These are phyloP conservation scores for Kodamaea suecica DNA, from an alignment of 1,139 yeast species.

Conservation along the genomic window DNA sequence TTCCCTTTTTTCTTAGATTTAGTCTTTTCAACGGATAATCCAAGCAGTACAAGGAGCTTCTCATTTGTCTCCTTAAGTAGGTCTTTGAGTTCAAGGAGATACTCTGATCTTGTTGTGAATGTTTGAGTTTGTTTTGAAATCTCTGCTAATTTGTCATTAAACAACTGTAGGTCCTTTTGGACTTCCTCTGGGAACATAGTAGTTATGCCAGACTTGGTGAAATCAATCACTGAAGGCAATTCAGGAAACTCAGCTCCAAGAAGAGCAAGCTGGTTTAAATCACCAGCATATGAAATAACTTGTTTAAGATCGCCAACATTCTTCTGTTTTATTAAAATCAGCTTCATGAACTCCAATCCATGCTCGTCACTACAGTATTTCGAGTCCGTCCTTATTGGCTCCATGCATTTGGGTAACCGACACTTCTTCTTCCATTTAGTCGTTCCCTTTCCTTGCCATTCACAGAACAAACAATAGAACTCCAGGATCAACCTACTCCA, in stretches of 20 bases:
- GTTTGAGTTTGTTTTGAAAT: conserved; percentile 19
- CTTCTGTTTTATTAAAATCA: conserved; percentile 9
- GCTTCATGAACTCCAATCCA: conserved; percentile 55
- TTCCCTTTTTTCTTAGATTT: conserved; percentile 24
- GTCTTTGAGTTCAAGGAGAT: conserved; percentile 34
- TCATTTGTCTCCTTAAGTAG: conserved; percentile 39
- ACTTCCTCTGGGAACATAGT: conserved; percentile 32
- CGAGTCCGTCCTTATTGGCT: conserved; percentile 52
- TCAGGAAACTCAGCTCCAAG: conserved; percentile 42
- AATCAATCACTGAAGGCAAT: conserved; percentile 30
- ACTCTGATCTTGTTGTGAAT: conserved; percentile 18
- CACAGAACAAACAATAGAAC: conserved; percentile 76
- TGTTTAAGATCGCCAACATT: conserved; percentile 13
- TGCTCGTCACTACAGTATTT: conserved; percentile 79
- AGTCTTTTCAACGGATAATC: conserved; percentile 13
- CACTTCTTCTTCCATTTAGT: conserved; percentile 78
- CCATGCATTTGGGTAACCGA: conserved; percentile 55
- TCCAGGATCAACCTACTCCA: conserved; percentile 58
- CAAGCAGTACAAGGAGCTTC: conserved; percentile 16
- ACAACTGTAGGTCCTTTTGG: conserved; percentile 18
- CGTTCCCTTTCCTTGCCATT: conserved; percentile 40
- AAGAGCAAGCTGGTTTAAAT: conserved; percentile 18
- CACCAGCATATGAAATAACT: conserved; percentile 15
- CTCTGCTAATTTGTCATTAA: conserved; percentile 23
- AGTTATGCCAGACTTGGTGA: conserved; percentile 29